Evolutionary conservation across 75 land plant species (phyloP).

Genomic region (Picea sitchensis): DNA sequence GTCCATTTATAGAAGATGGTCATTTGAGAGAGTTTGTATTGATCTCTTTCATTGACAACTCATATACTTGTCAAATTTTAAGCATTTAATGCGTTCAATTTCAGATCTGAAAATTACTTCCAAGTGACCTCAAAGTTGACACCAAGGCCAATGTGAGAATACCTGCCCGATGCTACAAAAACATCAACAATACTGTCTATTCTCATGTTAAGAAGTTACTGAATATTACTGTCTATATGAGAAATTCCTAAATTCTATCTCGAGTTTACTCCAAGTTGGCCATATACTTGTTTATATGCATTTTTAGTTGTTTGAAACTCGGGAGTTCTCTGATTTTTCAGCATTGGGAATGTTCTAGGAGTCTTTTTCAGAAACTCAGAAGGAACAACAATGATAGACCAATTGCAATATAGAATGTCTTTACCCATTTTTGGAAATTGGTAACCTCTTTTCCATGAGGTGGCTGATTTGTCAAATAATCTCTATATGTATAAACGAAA

Average conservation of each 20-base stretch:
- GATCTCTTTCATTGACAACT: neutral
- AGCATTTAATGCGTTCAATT: no score
- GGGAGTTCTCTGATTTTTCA: constrained; percentile 3
- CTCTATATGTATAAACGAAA: neutral
- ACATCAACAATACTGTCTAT: neutral
- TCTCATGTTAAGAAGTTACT: neutral
- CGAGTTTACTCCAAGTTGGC: neutral
- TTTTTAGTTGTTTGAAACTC: neutral
- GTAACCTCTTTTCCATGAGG: neutral
- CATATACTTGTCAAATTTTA: neutral
- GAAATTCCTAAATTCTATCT: neutral
- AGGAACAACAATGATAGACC: no score
- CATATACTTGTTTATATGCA: neutral
- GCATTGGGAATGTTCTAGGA: neutral
- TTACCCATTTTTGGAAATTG: neutral
- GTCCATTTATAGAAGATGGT: neutral
- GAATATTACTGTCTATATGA: neutral
- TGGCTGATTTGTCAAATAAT: neutral
- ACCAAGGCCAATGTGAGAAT: no score
- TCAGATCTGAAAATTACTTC: no score
- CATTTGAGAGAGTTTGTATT: neutral
- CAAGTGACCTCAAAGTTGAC: no score
- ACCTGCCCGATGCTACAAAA: no score
- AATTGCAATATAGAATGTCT: no score
- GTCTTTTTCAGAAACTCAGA: no score